Base-by-base conservation (phyloP, 768 basidiomycete genomes). In the Phlebiopsis flavidoalba region DNA sequence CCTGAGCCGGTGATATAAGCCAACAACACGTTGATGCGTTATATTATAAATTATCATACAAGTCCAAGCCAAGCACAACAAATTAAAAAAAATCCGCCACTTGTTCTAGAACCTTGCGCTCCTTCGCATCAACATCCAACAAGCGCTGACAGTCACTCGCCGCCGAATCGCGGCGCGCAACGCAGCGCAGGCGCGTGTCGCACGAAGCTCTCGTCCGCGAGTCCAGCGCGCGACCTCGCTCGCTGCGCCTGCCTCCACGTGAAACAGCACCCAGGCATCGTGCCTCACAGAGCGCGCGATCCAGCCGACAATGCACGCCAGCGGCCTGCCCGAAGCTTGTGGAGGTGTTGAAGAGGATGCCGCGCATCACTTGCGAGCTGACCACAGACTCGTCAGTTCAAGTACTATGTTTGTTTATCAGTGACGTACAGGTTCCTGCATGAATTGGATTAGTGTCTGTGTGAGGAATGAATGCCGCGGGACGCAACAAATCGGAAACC, bases 311-410 rank as follows among this genome's bases (percentile, higher is more conserved):
- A 75, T 68, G 21, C n/a, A 76, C 71, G 17, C 69, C 75, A 15
- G 69, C 70, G 60, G 73, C 72, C n/a, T 56, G 66, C 10, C 69
- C 72, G 14, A 75, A 65, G 26, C 67, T 61, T 46, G 65, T 65
- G 48, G 67, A 61, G 22, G 74, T 75, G 64, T 74, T 63, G 70
- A 76, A 76, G 47, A 75, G 63, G 60, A 76, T 72, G 19, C 70
- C 72, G 33, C 74, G 71, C 10, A 74, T 66, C 0, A 74, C 74
- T 46, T 69, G 57, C 15, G 69, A 69, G 8, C 69, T 71, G 36
- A n/a, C n/a, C 14, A 21, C 36, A 17, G 8, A 11, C 3, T 47
- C 56, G 48, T 58, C 53, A 43, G 3, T 49, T 36, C 40, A 26
- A 3, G 6, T 31, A 31, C 6, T 31, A 6, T 6, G 26, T 31